Evolutionary conservation across 2,329 filamentous ascomycete genomes (phyloP).

Genomic region (Penicillium sp.): DNA sequence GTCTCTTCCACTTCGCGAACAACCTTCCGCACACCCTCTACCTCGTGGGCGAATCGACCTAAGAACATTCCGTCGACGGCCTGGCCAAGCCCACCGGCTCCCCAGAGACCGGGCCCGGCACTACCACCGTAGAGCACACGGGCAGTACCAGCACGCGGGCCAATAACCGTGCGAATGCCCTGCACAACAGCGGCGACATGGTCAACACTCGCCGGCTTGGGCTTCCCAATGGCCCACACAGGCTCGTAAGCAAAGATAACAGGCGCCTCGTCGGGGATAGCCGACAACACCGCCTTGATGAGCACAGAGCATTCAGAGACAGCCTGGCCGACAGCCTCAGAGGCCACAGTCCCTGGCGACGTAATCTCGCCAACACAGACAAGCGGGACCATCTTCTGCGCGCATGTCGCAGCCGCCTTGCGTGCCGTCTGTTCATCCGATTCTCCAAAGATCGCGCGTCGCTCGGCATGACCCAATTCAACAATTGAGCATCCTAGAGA

Average conservation of each 20-base stretch:
- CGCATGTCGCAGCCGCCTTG: constrained; percentile 63
- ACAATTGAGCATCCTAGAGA: constrained; percentile 66
- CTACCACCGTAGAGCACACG: constrained; percentile 78
- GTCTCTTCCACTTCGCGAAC: constrained; percentile 61
- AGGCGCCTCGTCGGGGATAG: constrained; percentile 57
- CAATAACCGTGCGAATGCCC: constrained; percentile 53
- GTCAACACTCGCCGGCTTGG: constrained; percentile 62
- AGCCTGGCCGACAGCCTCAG: constrained; percentile 50
- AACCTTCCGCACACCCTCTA: constrained; percentile 64
- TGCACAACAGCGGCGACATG: constrained; percentile 67
- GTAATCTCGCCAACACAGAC: constrained; percentile 73
- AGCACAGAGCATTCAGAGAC: constrained; percentile 62
- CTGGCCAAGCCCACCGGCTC: constrained; percentile 49
- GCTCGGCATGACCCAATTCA: constrained; percentile 76
- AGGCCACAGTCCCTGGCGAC: constrained; percentile 43
- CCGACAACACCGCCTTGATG: constrained; percentile 57
- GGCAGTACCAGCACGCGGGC: constrained; percentile 52
- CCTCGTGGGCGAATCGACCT: constrained; percentile 74
- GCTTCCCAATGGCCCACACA: constrained; percentile 79
- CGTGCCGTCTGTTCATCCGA: constrained; percentile 61
- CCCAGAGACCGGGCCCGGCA: constrained; percentile 70
- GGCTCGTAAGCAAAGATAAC: constrained; percentile 80
- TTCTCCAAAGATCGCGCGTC: constrained; percentile 65
- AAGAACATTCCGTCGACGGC: constrained; percentile 76
- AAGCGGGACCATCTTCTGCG: constrained; percentile 67